Evolutionary conservation across 139 green algal species (phyloP), one percentile per base, ranked within the genome.

Genomic region (Astrephomene gubernaculifera): DNA sequence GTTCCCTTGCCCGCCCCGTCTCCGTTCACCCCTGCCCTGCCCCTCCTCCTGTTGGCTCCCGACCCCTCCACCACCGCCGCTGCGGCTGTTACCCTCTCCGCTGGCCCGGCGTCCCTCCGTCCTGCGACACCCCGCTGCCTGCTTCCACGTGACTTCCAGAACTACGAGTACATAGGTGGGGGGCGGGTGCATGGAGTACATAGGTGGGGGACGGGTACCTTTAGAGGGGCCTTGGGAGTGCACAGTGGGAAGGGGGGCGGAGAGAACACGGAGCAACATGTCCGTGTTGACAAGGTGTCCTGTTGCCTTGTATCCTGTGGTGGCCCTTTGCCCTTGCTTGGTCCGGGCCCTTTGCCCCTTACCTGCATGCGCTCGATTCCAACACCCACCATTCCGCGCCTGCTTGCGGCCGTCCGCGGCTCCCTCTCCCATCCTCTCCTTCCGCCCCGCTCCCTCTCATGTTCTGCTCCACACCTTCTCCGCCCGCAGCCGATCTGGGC

Each of bases 131-230:
- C n/a, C n/a, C n/a, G n/a, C n/a, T n/a, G n/a, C n/a, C n/a, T n/a
- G n/a, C n/a, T n/a, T n/a, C n/a, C n/a, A n/a, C n/a, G n/a, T 57
- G 49, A 25, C 49, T 12, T 57, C 44, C 60, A 83, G 75, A 83
- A 83, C 31, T 83, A 83, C 44, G 75, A 83, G 24, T 83, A 83
- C 39, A 83, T 83, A 8, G 75, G 75, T 82, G 54, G n/a, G n/a
- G n/a, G n/a, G n/a, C n/a, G n/a, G n/a, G n/a, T n/a, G n/a, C n/a
- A n/a, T n/a, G n/a, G n/a, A 82, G 74, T 6, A 33, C 2, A 17
- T n/a, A 6, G 65, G 49, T 25, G 49, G 9, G 33, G 33, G 65
- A 45, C 4, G 33, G 9, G 33, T 35, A 19, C 22, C 61, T 57
- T 17, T 25, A 17, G 53, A 33, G 57, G n/a, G 57, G 29, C 4